Conservation (phyloP, 164 flowering plant species). For the Chloranthus sessilifolius region DNA sequence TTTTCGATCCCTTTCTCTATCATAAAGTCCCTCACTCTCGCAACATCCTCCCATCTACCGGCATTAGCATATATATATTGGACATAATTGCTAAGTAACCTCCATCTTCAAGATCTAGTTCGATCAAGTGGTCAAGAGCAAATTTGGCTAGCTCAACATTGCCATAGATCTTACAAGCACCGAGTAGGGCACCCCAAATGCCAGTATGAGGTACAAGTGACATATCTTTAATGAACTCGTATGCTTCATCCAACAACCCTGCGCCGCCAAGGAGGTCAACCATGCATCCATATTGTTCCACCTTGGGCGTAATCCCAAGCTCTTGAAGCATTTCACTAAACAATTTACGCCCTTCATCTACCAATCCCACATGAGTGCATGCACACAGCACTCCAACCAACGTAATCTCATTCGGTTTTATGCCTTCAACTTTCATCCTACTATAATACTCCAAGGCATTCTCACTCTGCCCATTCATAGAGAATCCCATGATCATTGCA, state of each 20-base stretch:
- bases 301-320: slow-evolving; percentile 19
- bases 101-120: slow-evolving; percentile 25
- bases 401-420: slow-evolving; percentile 25
- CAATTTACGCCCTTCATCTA: slow-evolving; percentile 24
- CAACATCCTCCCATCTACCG: slow-evolving; percentile 29
- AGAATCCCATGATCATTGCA: slow-evolving; percentile 35
- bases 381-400: slow-evolving; percentile 29
- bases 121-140: slow-evolving; percentile 26
- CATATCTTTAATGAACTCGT: slow-evolving; percentile 25
- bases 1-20: slow-evolving; percentile 19
- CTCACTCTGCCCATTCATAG: slow-evolving; percentile 26
- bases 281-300: slow-evolving; percentile 25
- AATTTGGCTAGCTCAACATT: slow-evolving; percentile 27
- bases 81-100: slow-evolving; percentile 31
- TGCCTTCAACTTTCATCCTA: slow-evolving; percentile 16
- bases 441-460: slow-evolving; percentile 20
- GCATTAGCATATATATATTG: slow-evolving; percentile 43
- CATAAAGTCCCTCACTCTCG: slow-evolving; percentile 25
- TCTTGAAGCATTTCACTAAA: slow-evolving; percentile 19
- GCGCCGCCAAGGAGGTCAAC: slow-evolving; percentile 32
- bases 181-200: slow-evolving; percentile 33
- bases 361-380: slow-evolving; percentile 31
- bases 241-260: slow-evolving; percentile 27
- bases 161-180: slow-evolving; percentile 31
- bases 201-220: slow-evolving; percentile 24